Conservation (phyloP, 179 eudicot species). For the Gypsophila paniculata region DNA sequence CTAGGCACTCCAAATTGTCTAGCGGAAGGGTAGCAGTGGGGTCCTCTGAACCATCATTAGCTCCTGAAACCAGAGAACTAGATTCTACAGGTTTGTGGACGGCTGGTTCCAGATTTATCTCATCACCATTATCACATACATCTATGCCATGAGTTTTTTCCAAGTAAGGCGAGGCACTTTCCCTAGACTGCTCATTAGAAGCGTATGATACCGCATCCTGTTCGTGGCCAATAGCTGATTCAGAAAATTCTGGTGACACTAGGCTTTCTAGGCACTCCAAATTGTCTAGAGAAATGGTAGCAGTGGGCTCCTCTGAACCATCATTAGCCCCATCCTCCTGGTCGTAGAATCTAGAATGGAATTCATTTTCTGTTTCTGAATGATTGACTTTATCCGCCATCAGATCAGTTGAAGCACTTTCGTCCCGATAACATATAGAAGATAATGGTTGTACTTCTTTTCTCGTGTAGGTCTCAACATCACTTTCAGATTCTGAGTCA, state of each 20-base stretch:
- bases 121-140: slow-evolving; percentile 17
- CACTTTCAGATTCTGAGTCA: slow-evolving; percentile 84
- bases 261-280: slow-evolving; percentile 17
- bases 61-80: slow-evolving; percentile 24
- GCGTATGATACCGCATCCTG: slow-evolving; percentile 14
- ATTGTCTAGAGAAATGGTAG: slow-evolving; percentile 18
- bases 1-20: slow-evolving; percentile 20
- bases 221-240: slow-evolving; percentile 18
- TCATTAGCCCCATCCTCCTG: slow-evolving; percentile 17
- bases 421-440: slow-evolving; percentile 21
- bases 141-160: slow-evolving; percentile 23
- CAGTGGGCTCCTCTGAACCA: slow-evolving; percentile 13
- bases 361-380: slow-evolving; percentile 29
- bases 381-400: slow-evolving; percentile 19
- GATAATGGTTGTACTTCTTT: slow-evolving; percentile 27
- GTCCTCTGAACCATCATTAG: too few species aligned
- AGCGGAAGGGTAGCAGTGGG: neutral
- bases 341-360: slow-evolving; percentile 23
- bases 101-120: slow-evolving; percentile 25
- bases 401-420: slow-evolving; percentile 23
- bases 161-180: slow-evolving; percentile 20
- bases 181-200: slow-evolving; percentile 27
- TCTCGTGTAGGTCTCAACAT: slow-evolving; percentile 51
- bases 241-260: slow-evolving; percentile 16
- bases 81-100: slow-evolving; percentile 22